Evolutionary conservation across 495 filamentous ascomycete species (phyloP).

Genomic region (Jackrogersella minutella): DNA sequence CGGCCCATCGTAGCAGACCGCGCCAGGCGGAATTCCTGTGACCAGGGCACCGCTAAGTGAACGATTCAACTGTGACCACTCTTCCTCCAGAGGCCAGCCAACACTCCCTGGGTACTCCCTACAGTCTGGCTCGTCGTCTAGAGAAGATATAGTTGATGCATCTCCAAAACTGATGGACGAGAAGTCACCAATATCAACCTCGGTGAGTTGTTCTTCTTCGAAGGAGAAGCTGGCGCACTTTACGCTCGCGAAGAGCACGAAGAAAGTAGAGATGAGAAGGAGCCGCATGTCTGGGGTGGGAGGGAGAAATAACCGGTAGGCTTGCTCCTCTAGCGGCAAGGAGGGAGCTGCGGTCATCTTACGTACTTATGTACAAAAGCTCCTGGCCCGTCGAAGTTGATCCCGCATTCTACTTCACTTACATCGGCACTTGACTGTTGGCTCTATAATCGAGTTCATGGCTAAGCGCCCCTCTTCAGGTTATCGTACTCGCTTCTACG

Average conservation of each 20-base stretch:
- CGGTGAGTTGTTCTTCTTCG: conserved; percentile 47
- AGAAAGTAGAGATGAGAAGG: conserved; percentile 2
- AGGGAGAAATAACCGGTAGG: background rate
- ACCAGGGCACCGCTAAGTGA: conserved; percentile 58
- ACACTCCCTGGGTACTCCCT: conserved; percentile 58
- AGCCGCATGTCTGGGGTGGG: conserved; percentile 9
- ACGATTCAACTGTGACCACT: conserved; percentile 57
- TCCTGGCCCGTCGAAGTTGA: background rate
- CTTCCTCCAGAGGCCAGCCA: conserved; percentile 53
- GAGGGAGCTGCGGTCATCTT: background rate
- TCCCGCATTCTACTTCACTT: conserved; percentile 1
- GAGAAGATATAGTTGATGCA: conserved; percentile 3
- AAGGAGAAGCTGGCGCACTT: conserved; percentile 46
- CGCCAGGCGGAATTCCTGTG: conserved; percentile 58
- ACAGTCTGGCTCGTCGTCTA: conserved; percentile 45
- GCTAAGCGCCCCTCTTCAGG: conserved; percentile 2
- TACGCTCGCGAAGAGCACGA: conserved; percentile 10
- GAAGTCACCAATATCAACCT: conserved; percentile 42
- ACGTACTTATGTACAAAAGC: conserved; percentile 13
- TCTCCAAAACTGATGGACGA: conserved; percentile 46
- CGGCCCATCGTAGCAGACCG: conserved; percentile 60
- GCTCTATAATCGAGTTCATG: background rate
- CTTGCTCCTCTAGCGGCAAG: background rate
- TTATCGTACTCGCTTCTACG: conserved; percentile 3
- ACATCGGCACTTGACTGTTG: background rate